Percentiles rank a stretch among this genome's conserved stretches.
These are phyloP conservation scores for Russula griseocarnosa DNA, from an alignment of 768 basidiomycete species.

Conservation along the genomic window DNA sequence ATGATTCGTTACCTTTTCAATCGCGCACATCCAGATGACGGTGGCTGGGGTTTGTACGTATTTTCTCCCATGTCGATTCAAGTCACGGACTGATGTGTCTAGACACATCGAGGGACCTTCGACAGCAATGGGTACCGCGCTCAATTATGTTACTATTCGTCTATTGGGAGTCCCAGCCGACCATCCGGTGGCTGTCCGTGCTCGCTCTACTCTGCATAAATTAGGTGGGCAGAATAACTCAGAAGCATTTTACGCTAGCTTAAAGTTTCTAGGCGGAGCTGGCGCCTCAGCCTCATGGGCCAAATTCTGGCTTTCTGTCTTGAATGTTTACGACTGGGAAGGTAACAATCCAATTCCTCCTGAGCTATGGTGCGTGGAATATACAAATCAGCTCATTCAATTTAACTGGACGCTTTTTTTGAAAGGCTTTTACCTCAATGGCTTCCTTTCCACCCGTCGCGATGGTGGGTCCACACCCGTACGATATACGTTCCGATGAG, in stretches of 20 bases:
- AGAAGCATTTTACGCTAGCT: neutral
- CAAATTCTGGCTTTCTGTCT: slow-evolving; percentile 90
- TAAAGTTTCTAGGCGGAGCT: slow-evolving; percentile 56
- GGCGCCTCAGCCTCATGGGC: slow-evolving; percentile 84
- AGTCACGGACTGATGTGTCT: slow-evolving; percentile 12
- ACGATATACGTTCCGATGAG: slow-evolving; percentile 91
- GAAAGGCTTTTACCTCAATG: slow-evolving; percentile 84
- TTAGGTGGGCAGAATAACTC: slow-evolving; percentile 49
- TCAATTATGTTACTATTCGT: slow-evolving; percentile 86
- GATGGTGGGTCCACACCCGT: slow-evolving; percentile 97
- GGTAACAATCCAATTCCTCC: slow-evolving; percentile 89
- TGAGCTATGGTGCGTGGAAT: slow-evolving; percentile 67
- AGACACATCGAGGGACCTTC: slow-evolving; percentile 94
- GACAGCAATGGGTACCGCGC: slow-evolving; percentile 88
- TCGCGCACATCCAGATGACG: slow-evolving; percentile 70
- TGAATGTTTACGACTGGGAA: slow-evolving; percentile 95
- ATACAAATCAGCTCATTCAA: slow-evolving; percentile 21
- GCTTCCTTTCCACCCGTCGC: slow-evolving; percentile 88
- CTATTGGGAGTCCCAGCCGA: slow-evolving; percentile 81
- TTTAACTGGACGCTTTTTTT: slow-evolving; percentile 3
- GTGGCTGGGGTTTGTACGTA: slow-evolving; percentile 95
- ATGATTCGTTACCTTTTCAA: slow-evolving; percentile 92
- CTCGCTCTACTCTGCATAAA: slow-evolving; percentile 75
- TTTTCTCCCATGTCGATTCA: slow-evolving; percentile 10
- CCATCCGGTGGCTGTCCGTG: slow-evolving; percentile 78